Base-by-base conservation (phyloP, 441 rosid species). In the Mallotus repandus region DNA sequence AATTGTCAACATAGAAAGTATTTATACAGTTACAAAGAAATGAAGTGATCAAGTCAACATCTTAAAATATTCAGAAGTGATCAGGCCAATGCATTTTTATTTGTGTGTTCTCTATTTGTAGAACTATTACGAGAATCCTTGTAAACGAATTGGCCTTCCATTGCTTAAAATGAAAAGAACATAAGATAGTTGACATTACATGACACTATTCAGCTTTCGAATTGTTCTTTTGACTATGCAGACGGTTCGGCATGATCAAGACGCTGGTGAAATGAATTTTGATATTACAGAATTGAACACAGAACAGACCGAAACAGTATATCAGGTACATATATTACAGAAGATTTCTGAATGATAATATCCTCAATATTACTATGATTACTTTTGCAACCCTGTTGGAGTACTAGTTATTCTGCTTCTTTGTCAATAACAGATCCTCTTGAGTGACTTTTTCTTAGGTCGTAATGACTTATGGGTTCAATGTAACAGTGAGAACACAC, bases 231-330 rank as follows among this genome's bases (percentile, higher is more conserved):
- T 13, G 53, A 18, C 69, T 54, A 9, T 74, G 29, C 76, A 89
- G 88, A 74, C 82, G 13, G 84, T 86, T 45, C 70, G 84, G 48
- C 84, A 80, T 60, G 88, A 86, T 38, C 81, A 69, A 60, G 82
- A 84, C 55, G 69, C 80, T 56, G 76, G 68, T 2, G 93, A 85
- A 77, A 81, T 81, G 61, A 87, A 84, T 54, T 81, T 89, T 49
- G 89, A 85, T 58, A 79, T 86, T 66, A 79, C 86, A 46, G 89
- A 89, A 73, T 69, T 87, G 56, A 74, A 12, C 63, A 59, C 79
- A 0, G 66, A 74, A 43, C 75, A 83, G 12, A 81, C 89, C 58
- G 71, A 74, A 25, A 49, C 22, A 55, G 73, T 88, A 62, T 76
- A 84, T 14, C 86, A 82, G 88, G 88, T 86, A 2, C 29, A 25